These are phyloP conservation scores for Colletotrichum plurivorum DNA, from an alignment of 2,329 filamentous ascomycete species.

Conservation along the genomic window DNA sequence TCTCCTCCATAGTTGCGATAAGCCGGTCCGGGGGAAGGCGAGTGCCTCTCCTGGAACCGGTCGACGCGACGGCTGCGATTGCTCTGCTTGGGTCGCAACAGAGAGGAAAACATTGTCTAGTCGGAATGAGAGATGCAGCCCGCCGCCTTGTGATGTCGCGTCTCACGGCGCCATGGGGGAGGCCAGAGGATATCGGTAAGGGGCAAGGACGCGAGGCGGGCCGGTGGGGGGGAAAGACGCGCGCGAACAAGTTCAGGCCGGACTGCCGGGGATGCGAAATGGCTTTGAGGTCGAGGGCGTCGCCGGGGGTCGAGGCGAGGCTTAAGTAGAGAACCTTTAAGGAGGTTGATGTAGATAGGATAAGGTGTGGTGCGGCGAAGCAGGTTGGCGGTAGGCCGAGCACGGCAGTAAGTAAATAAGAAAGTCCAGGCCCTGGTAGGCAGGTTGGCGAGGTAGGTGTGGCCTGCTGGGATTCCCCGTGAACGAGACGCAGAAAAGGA, in stretches of 20 bases:
- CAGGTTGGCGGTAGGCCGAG: conserved; percentile 8
- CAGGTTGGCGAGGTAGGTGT: conserved; percentile 4
- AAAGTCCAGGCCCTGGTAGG: conserved; percentile 6
- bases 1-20: conserved; percentile 50
- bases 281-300: not conserved
- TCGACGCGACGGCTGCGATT: conserved; percentile 39
- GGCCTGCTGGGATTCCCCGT: conserved; percentile 30
- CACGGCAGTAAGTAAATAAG: conserved; percentile 34
- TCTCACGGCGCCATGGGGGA: conserved; percentile 38
- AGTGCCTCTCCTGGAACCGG: conserved; percentile 28
- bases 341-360: not conserved
- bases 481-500: conserved; percentile 35
- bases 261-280: conserved; percentile 11
- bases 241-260: conserved; percentile 5
- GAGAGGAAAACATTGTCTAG: conserved; percentile 42
- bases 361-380: not conserved
- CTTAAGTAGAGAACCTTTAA: not conserved
- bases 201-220: not conserved
- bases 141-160: conserved; percentile 33
- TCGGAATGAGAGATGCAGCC: conserved; percentile 35
- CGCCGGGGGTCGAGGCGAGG: conserved; percentile 24
- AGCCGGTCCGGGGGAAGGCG: conserved; percentile 40
- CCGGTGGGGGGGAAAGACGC: not conserved
- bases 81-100: conserved; percentile 41
- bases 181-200: not conserved